Percentiles rank a stretch among this genome's conserved stretches.
Evolutionary conservation across 441 rosid genomes (phyloP).

Genomic region (Erodium texanum): DNA sequence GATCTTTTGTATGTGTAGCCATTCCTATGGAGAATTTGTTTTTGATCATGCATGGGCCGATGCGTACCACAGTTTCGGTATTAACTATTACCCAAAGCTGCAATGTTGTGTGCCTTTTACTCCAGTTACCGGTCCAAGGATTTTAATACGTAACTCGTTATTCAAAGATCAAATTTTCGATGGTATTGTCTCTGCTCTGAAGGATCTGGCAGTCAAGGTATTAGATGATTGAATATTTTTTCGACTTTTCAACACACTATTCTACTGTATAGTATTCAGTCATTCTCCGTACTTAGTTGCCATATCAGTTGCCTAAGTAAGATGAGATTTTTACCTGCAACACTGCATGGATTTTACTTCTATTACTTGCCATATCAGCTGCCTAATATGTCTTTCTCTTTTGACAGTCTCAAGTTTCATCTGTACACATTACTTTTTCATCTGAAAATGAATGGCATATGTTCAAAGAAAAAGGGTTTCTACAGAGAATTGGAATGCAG

Average conservation of each 20-base stretch:
- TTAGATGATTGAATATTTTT: conserved; percentile 7
- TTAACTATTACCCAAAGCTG: conserved; percentile 85
- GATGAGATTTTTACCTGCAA: too few species aligned
- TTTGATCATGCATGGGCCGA: conserved; percentile 95
- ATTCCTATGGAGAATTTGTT: conserved; percentile 94
- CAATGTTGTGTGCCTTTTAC: conserved; percentile 96
- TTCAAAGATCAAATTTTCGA: conserved; percentile 66
- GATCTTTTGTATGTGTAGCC: conserved; percentile 45
- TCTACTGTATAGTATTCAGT: neutral
- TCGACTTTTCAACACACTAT: conserved; percentile 2
- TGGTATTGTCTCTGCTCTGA: conserved; percentile 55
- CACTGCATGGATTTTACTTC: neutral
- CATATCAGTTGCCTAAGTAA: conserved; percentile 13
- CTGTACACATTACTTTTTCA: conserved; percentile 76
- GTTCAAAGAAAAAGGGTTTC: conserved; percentile 60
- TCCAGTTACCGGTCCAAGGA: conserved; percentile 89
- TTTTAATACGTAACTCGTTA: conserved; percentile 48
- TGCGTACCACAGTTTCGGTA: conserved; percentile 81
- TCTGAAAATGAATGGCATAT: conserved; percentile 68
- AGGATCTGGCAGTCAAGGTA: conserved; percentile 63
- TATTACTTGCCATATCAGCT: conserved; percentile 4
- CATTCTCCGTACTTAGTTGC: neutral
- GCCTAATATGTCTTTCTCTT: conserved; percentile 14
- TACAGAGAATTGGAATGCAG: conserved; percentile 86
- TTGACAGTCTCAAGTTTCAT: conserved; percentile 64